A percentile compares a stretch with the other conserved stretches of the same genome.
These are phyloP conservation scores for Gastrolobium villosum DNA, from an alignment of 306 rosid species.

Conservation along the genomic window DNA sequence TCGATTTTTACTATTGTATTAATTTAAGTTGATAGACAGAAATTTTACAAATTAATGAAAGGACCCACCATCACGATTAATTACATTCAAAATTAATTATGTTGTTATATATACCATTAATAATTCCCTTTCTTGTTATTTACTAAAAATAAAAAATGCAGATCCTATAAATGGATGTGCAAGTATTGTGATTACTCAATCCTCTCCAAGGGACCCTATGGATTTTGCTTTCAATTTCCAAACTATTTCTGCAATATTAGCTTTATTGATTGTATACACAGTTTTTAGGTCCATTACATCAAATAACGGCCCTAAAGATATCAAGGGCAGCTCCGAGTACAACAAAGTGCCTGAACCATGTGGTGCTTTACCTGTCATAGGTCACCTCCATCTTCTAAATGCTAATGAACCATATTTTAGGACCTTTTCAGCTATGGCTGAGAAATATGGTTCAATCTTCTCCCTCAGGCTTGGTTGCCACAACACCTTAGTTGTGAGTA, in stretches of 20 bases:
- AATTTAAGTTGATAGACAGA: too few relatives aligned
- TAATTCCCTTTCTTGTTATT: too few relatives aligned
- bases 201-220: slow-evolving; percentile 36
- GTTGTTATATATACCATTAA: too few relatives aligned
- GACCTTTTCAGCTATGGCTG: slow-evolving; percentile 48
- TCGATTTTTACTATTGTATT: too few relatives aligned
- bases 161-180: slow-evolving; percentile 20
- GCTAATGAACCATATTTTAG: slow-evolving; percentile 43
- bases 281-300: slow-evolving; percentile 9
- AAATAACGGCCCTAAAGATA: too few relatives aligned
- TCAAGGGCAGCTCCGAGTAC: too few relatives aligned
- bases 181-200: neutral
- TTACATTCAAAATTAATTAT: too few relatives aligned
- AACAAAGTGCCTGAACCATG: slow-evolving; percentile 45
- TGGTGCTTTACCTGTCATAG: slow-evolving; percentile 59
- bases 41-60: too few relatives aligned
- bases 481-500: slow-evolving; percentile 46
- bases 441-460: slow-evolving; percentile 56
- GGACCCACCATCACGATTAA: too few relatives aligned
- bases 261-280: slow-evolving; percentile 10
- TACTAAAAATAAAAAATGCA: too few relatives aligned
- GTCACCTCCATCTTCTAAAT: slow-evolving; percentile 57
- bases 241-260: slow-evolving; percentile 18
- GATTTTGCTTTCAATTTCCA: slow-evolving; percentile 38
- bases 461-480: slow-evolving; percentile 50